Percentiles rank a stretch among this genome's conserved stretches.
Evolutionary conservation across 495 filamentous ascomycete genomes (phyloP).

Genomic region (Darksidea phi): DNA sequence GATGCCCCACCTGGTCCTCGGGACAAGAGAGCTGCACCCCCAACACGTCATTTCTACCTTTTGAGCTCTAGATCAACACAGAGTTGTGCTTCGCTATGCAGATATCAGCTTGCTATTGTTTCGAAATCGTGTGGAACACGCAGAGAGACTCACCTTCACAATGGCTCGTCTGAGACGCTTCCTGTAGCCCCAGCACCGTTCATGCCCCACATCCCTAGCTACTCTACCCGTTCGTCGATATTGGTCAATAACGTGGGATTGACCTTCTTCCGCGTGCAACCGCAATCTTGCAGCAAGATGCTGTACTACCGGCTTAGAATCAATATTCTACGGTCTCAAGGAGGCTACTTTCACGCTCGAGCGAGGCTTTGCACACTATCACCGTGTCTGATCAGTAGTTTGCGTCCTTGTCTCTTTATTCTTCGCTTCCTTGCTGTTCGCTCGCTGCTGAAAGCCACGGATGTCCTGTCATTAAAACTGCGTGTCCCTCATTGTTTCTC

Average conservation of each 20-base stretch:
- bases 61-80: background rate
- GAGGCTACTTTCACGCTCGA: background rate
- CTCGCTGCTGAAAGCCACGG: background rate
- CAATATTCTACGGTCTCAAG: slow-evolving; percentile 3
- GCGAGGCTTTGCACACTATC: slow-evolving; percentile 9
- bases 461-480: slow-evolving; percentile 10
- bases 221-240: background rate
- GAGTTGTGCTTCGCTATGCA: background rate
- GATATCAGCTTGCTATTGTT: background rate
- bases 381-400: slow-evolving; percentile 7
- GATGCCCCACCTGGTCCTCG: slow-evolving; percentile 29
- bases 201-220: too few relatives aligned
- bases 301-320: slow-evolving; percentile 9
- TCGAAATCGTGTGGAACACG: too few relatives aligned
- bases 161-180: too few relatives aligned
- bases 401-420: slow-evolving; percentile 18
- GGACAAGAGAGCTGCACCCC: slow-evolving; percentile 3
- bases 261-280: background rate
- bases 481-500: background rate
- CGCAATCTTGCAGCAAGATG: background rate
- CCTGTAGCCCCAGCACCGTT: too few relatives aligned
- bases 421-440: background rate
- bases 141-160: too few relatives aligned
- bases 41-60: background rate
- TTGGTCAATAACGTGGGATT: background rate